phyloP scores from a whole-genome alignment of 306 rosid genomes.

The Prunus campanulata region DNA sequence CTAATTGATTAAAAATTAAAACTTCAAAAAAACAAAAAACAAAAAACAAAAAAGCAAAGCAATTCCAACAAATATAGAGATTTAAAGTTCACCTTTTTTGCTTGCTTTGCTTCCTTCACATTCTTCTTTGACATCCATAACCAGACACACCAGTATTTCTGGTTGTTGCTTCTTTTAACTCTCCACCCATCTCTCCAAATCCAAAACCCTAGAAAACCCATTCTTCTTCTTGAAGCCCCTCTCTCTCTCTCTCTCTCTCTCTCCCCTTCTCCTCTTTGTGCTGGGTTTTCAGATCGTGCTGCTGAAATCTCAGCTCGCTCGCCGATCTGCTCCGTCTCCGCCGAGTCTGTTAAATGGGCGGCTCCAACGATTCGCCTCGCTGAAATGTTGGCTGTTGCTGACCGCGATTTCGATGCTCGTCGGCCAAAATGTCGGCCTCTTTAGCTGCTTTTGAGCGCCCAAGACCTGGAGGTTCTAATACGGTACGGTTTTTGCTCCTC shows the following conservation, averaged over 20 bases:
- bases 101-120: not conserved
- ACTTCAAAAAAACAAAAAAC: slow-evolving; percentile 14
- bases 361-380: slow-evolving; percentile 18
- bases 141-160: slow-evolving; percentile 6
- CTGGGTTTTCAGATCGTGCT: slow-evolving; percentile 39
- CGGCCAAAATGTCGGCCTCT: slow-evolving; percentile 80
- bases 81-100: not conserved
- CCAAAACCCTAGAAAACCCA: slow-evolving; percentile 10
- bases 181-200: not conserved
- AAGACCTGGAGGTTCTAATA: slow-evolving; percentile 63
- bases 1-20: slow-evolving; percentile 14
- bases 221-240: not conserved
- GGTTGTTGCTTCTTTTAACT: slow-evolving; percentile 19
- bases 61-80: not conserved
- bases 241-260: not conserved
- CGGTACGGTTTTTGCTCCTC: slow-evolving; percentile 49
- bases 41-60: slow-evolving; percentile 16
- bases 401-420: slow-evolving; percentile 35
- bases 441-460: slow-evolving; percentile 88
- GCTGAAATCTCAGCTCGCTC: slow-evolving; percentile 11
- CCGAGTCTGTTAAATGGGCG: slow-evolving; percentile 32
- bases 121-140: not conserved
- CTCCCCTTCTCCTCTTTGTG: too few species aligned
- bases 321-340: slow-evolving; percentile 33
- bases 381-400: slow-evolving; percentile 36